Conservation (phyloP, 2,329 filamentous ascomycete genomes). For the Eurotiales sp. region DNA sequence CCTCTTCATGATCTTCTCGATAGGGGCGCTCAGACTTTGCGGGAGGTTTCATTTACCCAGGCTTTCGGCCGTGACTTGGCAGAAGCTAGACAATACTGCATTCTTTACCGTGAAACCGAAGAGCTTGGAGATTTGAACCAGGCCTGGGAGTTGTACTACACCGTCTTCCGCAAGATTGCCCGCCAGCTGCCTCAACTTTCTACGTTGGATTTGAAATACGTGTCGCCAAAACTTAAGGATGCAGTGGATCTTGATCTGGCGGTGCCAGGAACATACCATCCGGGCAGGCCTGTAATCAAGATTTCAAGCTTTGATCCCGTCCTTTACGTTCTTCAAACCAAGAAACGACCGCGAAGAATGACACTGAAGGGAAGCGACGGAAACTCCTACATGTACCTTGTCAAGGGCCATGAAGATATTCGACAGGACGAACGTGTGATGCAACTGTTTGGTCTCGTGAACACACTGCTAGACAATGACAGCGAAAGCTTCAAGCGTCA, state of each 20-base stretch:
- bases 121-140: conserved; percentile 95
- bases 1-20: conserved; percentile 91
- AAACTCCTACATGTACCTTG: conserved; percentile 75
- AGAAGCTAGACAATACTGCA: conserved; percentile 94
- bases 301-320: conserved; percentile 89
- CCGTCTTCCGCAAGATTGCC: conserved; percentile 93
- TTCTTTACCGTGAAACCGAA: conserved; percentile 80
- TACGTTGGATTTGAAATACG: conserved; percentile 90
- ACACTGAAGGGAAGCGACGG: conserved; percentile 87
- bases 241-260: conserved; percentile 84
- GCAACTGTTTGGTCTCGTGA: conserved; percentile 97
- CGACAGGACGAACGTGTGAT: conserved; percentile 98
- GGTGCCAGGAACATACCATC: conserved; percentile 91
- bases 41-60: conserved; percentile 96
- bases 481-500: conserved; percentile 96
- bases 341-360: conserved; percentile 89
- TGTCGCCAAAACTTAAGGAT: conserved; percentile 86
- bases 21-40: conserved; percentile 83
- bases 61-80: conserved; percentile 93
- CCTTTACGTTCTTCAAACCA: conserved; percentile 89
- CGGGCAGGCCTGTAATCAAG: conserved; percentile 71
- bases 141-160: conserved; percentile 98
- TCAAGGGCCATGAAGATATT: conserved; percentile 99
- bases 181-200: conserved; percentile 91
- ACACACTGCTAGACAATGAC: conserved; percentile 89